Conservation (phyloP, 257 asterid species). For the Solanum lignicaule region DNA sequence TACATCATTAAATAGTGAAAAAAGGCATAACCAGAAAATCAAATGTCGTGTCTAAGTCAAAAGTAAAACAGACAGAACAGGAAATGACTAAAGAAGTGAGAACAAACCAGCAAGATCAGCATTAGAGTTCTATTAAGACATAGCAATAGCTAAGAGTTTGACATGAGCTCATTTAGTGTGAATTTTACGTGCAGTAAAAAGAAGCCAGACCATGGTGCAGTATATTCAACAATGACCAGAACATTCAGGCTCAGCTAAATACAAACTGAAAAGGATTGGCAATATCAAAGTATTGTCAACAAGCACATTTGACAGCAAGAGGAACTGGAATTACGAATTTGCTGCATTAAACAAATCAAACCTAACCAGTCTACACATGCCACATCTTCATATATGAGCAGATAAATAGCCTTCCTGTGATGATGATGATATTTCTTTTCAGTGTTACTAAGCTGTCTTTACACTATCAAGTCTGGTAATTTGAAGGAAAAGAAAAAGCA, state of each 20-base stretch:
- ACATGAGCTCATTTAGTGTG: background rate
- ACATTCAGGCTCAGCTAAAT: background rate
- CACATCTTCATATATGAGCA: background rate
- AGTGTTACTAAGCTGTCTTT: background rate
- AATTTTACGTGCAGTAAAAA: background rate
- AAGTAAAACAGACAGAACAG: background rate
- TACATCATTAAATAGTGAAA: constrained; percentile 14
- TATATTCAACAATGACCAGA: background rate
- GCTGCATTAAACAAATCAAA: background rate
- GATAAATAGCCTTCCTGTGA: background rate
- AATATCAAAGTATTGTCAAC: background rate
- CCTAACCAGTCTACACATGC: background rate
- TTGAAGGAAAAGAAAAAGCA: background rate
- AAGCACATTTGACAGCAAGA: background rate
- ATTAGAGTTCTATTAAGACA: background rate
- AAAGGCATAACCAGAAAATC: background rate
- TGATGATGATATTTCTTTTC: background rate
- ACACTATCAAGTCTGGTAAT: background rate
- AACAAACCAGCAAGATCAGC: background rate
- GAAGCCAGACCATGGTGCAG: background rate
- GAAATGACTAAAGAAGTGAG: background rate
- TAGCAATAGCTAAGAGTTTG: background rate
- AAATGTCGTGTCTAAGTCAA: background rate
- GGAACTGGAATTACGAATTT: background rate
- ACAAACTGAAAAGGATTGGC: background rate